Conservation (phyloP, 108 stramenopile genomes). For the Seminavis robusta region DNA sequence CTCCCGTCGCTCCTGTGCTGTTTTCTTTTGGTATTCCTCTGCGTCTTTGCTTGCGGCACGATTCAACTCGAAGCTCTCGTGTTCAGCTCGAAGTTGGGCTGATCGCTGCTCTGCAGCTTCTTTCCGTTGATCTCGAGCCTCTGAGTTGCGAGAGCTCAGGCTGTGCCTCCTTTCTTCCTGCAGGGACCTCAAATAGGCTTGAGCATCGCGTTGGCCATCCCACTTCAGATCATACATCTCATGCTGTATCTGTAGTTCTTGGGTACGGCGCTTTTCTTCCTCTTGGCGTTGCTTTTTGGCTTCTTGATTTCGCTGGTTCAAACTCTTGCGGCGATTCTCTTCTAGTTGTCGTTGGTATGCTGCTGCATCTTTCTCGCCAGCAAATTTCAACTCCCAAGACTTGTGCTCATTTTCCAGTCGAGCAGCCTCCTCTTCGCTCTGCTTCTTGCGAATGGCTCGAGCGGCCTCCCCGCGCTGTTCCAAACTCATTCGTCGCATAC, state of each 20-base stretch:
- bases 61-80: conserved; percentile 66
- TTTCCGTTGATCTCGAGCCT: conserved; percentile 20
- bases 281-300: conserved; percentile 14
- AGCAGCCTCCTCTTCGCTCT: conserved; percentile 16
- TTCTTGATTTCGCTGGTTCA: conserved; percentile 42
- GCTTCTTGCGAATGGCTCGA: conserved; percentile 17
- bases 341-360: conserved; percentile 32
- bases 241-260: conserved; percentile 24
- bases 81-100: conserved; percentile 35
- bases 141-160: conserved; percentile 38
- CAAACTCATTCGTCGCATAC: conserved; percentile 18
- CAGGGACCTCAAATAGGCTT: conserved; percentile 34
- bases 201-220: conserved; percentile 47
- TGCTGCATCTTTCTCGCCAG: conserved; percentile 45
- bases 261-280: conserved; percentile 32
- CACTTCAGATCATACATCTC: conserved; percentile 44
- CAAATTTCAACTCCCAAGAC: conserved; percentile 45
- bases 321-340: conserved; percentile 31
- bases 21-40: conserved; percentile 45
- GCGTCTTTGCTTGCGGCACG: conserved; percentile 73
- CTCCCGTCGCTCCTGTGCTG: conserved; percentile 55
- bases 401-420: conserved; percentile 24
- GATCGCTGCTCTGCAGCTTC: conserved; percentile 24
- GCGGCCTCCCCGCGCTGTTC: conserved; percentile 8
- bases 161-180: conserved; percentile 35